phyloP scores from a whole-genome alignment of 805 yeast genomes.

The Candida koratica region DNA sequence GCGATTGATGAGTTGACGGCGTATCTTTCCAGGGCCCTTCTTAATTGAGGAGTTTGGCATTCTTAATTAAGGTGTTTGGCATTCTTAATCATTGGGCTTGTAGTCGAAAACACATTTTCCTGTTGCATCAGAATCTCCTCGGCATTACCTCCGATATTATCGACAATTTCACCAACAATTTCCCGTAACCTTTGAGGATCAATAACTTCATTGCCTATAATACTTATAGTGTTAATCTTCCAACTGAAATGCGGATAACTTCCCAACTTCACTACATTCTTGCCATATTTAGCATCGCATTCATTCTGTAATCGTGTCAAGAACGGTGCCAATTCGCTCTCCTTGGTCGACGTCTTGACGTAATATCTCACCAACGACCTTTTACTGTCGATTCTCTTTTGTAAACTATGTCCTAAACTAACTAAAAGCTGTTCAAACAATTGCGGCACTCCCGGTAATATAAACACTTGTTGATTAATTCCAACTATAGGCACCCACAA shows the following conservation, averaged over 20 bases:
- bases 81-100: too few species aligned
- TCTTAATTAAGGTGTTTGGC: too few species aligned
- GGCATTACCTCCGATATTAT: conserved; percentile 48
- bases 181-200: conserved; percentile 28
- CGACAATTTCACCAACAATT: conserved; percentile 45
- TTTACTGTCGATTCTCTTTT: conserved; percentile 20
- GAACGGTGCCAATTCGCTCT: conserved; percentile 66
- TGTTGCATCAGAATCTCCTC: conserved; percentile 52
- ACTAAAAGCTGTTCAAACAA: conserved; percentile 55
- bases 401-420: conserved; percentile 37
- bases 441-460: conserved; percentile 83
- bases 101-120: conserved; percentile 46
- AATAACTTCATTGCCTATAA: conserved; percentile 54
- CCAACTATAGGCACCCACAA: conserved; percentile 85
- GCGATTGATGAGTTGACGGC: conserved; percentile 71
- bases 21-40: not conserved
- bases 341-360: conserved; percentile 59
- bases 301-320: conserved; percentile 49
- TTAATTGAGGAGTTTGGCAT: too few species aligned
- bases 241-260: conserved; percentile 77
- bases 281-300: conserved; percentile 28
- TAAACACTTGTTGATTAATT: conserved; percentile 58
- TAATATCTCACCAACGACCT: conserved; percentile 40
- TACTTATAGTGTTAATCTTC: conserved; percentile 65
- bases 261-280: conserved; percentile 59